Conservation (phyloP, 768 basidiomycete genomes). For the Coprinopsis sp. region DNA sequence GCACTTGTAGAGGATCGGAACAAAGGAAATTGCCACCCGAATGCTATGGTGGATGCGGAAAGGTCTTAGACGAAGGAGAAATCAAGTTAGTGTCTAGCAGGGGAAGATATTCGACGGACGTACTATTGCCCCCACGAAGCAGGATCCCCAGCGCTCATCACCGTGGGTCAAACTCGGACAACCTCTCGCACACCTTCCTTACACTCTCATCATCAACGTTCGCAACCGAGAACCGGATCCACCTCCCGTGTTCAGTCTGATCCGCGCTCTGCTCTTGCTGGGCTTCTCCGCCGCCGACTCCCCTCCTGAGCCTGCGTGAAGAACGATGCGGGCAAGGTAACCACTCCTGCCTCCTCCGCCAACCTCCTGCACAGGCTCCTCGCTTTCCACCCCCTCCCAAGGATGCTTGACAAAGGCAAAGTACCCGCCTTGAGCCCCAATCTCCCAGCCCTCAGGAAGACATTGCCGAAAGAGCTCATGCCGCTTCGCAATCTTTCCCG, state of each 20-base stretch:
- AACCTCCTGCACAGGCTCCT: conserved; percentile 54
- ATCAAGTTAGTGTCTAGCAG: too few relatives aligned
- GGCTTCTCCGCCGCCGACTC: neutral
- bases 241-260: conserved; percentile 38
- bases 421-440: conserved; percentile 67
- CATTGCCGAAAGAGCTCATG: conserved; percentile 49
- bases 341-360: conserved; percentile 58
- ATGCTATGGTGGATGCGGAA: too few relatives aligned
- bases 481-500: conserved; percentile 44
- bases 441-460: conserved; percentile 53
- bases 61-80: too few relatives aligned
- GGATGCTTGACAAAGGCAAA: conserved; percentile 77
- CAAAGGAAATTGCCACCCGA: too few relatives aligned
- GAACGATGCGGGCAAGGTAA: conserved; percentile 63
- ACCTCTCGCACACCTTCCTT: conserved; percentile 44
- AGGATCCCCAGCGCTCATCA: too few relatives aligned
- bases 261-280: conserved; percentile 32
- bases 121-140: too few relatives aligned
- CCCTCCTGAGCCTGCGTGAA: conserved; percentile 33
- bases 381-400: conserved; percentile 41
- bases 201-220: conserved; percentile 69
- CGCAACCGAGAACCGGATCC: conserved; percentile 78
- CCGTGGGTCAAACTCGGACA: conserved; percentile 27
- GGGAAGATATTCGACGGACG: too few relatives aligned
- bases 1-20: too few relatives aligned